Evolutionary conservation across 2,329 filamentous ascomycete genomes (phyloP).

Genomic region (Ophiostoma pallidulum): DNA sequence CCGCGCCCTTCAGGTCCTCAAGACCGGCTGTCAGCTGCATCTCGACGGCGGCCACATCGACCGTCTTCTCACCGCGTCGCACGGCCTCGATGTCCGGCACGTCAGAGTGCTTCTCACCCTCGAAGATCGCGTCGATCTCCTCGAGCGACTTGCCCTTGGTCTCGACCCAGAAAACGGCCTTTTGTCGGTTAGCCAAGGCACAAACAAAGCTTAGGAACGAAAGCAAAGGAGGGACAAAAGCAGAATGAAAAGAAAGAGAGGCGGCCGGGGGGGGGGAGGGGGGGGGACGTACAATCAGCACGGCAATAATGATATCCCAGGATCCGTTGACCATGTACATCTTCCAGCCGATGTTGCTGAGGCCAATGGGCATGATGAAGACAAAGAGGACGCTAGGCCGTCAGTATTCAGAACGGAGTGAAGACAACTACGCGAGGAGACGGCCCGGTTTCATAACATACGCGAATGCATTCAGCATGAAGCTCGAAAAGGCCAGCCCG

Average conservation of each 20-base stretch:
- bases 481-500: conserved; percentile 31
- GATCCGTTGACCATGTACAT: conserved; percentile 39
- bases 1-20: background rate
- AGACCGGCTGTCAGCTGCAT: conserved; percentile 13
- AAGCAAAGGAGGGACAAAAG: background rate
- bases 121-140: conserved; percentile 29
- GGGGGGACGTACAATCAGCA: conserved; percentile 28
- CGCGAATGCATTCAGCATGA: conserved; percentile 24
- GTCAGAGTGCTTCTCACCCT: conserved; percentile 25
- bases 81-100: conserved; percentile 22
- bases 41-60: conserved; percentile 19
- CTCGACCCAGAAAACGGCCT: conserved; percentile 28
- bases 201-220: too few relatives aligned
- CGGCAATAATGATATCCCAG: conserved; percentile 31
- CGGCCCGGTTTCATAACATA: too few relatives aligned
- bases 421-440: too few relatives aligned
- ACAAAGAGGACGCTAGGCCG: conserved; percentile 9
- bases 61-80: conserved; percentile 17
- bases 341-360: conserved; percentile 34
- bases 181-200: conserved; percentile 11
- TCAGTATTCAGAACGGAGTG: background rate
- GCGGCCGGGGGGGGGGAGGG: too few relatives aligned
- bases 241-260: background rate
- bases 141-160: conserved; percentile 30
- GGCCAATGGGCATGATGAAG: conserved; percentile 31